Base-by-base conservation (phyloP, 371 early-diverging fungal species). In the Mortierella sp. region DNA sequence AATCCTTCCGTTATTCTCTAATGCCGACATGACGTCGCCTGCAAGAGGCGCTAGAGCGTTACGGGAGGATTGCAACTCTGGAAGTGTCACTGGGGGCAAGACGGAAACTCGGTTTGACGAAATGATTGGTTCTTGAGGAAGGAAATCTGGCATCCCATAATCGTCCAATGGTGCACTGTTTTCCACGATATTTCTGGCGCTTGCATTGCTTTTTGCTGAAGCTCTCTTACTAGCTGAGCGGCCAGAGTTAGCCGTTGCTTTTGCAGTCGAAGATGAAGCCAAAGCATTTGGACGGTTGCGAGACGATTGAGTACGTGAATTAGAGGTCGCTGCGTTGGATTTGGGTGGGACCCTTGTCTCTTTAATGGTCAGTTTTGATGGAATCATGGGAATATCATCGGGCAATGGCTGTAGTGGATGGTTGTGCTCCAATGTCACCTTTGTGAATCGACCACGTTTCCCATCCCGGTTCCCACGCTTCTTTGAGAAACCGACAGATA, bases 401-500 rank as follows among this genome's bases (percentile, higher is more conserved):
- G 66, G 56, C 0, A 72, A 17, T 1, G 73, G 78, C 2, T 65
- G 61, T 8, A 78, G 66, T 6, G 78, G 66, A 13, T 80, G 80
- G 34, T 80, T 80, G 49, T 80, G 80, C 37, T 69, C 73, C 55
- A 80, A 60, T 5, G 45, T 59, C 31, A 80, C 64, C 29, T 80
- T 80, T 28, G 80, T 80, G 58, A 70, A 80, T 32, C 80, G 70
- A 4, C 80, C 80, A 3, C 80, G 80, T 23, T 80, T 80, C 5
- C 80, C 80, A 26, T 80, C 80, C n/a, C 80, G 70, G 35, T 74
- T 80, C 22, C 80, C 80, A 8, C 80, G 80, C 53, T 70, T 80
- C 54, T 80, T 80, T 29, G 80, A 80, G 31, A 80, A 80, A 9
- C 80, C 80, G 13, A 80, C 80, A 26, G 80, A 80, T 29, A 80